These are phyloP conservation scores for Linderniella brevidens DNA, from an alignment of 257 asterid genomes.

Conservation along the genomic window DNA sequence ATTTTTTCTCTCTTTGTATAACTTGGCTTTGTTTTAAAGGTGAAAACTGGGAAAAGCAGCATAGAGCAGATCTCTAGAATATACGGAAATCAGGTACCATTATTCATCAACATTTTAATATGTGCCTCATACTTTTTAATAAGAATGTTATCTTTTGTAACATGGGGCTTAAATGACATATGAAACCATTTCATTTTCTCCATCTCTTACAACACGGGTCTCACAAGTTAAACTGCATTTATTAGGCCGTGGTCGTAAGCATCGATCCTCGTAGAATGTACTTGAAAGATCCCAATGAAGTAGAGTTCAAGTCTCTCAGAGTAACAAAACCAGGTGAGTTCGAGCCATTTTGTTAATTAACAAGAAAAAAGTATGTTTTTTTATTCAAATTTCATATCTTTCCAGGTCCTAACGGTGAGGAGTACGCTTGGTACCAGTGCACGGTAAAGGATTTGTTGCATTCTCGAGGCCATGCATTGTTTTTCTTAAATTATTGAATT, in stretches of 20 bases:
- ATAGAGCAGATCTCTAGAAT: constrained; percentile 86
- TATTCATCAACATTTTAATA: not conserved
- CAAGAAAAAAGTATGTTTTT: not conserved
- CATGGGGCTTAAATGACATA: too few relatives aligned
- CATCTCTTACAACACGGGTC: not conserved
- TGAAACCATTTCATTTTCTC: too few relatives aligned
- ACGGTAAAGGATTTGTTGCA: constrained; percentile 36
- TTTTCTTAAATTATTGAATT: too few relatives aligned
- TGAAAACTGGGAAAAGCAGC: constrained; percentile 82
- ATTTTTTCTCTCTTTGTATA: constrained; percentile 9
- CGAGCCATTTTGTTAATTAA: not conserved
- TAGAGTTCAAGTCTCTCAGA: constrained; percentile 50
- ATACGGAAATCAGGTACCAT: constrained; percentile 79
- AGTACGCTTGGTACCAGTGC: constrained; percentile 81
- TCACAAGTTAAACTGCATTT: not conserved
- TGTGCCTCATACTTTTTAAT: not conserved
- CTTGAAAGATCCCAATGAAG: constrained; percentile 52
- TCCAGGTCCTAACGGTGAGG: constrained; percentile 80
- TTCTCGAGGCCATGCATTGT: too few relatives aligned
- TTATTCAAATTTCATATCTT: not conserved
- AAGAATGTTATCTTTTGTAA: too few relatives aligned
- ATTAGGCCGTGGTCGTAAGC: constrained; percentile 94
- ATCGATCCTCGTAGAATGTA: constrained; percentile 88
- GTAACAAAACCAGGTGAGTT: constrained; percentile 62
- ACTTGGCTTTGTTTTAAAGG: constrained; percentile 21